Conservation (phyloP, 2,329 filamentous ascomycete species). For the Paradendryphiella salina region DNA sequence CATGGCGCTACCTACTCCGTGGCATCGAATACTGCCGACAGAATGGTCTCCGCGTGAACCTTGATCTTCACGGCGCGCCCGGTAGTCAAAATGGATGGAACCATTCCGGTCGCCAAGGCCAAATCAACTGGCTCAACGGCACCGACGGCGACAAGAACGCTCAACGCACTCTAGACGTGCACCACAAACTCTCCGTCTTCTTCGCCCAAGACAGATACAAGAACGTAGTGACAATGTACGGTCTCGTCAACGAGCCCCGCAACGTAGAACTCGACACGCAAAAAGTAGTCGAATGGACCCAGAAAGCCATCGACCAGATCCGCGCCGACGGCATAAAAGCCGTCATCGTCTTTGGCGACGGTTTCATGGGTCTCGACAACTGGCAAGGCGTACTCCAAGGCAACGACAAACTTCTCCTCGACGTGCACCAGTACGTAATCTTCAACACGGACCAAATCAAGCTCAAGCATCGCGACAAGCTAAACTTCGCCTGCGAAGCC, state of each 20-base stretch:
- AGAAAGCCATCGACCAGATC: conserved; percentile 70
- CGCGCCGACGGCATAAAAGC: conserved; percentile 73
- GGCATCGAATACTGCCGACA: conserved; percentile 93
- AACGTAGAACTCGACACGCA: conserved; percentile 69
- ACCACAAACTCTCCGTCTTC: conserved; percentile 84
- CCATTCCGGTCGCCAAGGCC: conserved; percentile 81
- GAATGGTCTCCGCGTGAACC: conserved; percentile 86
- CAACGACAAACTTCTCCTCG: conserved; percentile 76
- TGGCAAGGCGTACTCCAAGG: conserved; percentile 83
- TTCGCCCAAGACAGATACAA: conserved; percentile 92
- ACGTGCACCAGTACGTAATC: conserved; percentile 98
- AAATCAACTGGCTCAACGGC: conserved; percentile 89
- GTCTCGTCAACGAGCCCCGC: conserved; percentile 89
- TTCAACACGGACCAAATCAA: conserved; percentile 90
- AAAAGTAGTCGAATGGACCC: conserved; percentile 78
- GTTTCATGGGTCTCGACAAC: conserved; percentile 86
- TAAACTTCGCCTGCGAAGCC: conserved; percentile 81
- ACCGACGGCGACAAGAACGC: conserved; percentile 77
- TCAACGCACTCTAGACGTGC: conserved; percentile 81
- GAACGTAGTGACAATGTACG: conserved; percentile 90
- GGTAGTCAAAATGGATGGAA: conserved; percentile 98
- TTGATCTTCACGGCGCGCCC: conserved; percentile 89
- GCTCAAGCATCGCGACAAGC: conserved; percentile 78
- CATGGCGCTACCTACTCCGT: conserved; percentile 91
- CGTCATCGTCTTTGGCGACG: conserved; percentile 86